Conservation (phyloP, 495 filamentous ascomycete genomes). For the Talaromyces adpressus region DNA sequence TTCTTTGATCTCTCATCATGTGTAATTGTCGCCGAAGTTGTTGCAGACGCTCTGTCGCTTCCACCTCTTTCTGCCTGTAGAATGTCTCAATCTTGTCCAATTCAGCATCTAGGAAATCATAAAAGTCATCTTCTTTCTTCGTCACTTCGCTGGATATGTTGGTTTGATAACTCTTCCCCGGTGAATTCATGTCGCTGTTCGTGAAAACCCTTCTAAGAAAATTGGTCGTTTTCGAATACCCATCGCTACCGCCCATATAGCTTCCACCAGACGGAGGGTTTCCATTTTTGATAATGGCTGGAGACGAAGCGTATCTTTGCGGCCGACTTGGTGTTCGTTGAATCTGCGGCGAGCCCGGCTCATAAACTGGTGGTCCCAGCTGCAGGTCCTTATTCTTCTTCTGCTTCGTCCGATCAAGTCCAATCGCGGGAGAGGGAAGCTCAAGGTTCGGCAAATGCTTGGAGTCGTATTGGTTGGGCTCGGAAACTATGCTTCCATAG, state of each 20-base stretch:
- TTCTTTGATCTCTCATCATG: conserved; percentile 74
- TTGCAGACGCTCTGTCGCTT: conserved; percentile 63
- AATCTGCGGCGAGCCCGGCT: neutral
- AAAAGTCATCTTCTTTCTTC: conserved; percentile 67
- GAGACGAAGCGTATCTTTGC: neutral
- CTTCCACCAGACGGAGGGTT: neutral
- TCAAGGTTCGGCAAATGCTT: conserved; percentile 47
- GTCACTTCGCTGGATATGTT: conserved; percentile 46
- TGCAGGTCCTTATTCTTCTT: conserved; percentile 17
- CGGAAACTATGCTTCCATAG: conserved; percentile 73
- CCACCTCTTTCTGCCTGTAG: conserved; percentile 74
- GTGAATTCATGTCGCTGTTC: conserved; percentile 17
- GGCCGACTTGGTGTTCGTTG: neutral
- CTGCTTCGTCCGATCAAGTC: conserved; percentile 21
- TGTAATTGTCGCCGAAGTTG: conserved; percentile 74
- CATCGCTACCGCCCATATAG: neutral
- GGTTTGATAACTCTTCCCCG: conserved; percentile 25
- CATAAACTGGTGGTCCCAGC: neutral
- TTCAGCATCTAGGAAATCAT: conserved; percentile 67
- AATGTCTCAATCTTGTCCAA: conserved; percentile 82
- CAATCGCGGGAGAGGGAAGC: conserved; percentile 70
- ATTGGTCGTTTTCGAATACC: conserved; percentile 17
- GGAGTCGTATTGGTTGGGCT: conserved; percentile 40
- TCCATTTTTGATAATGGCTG: neutral
- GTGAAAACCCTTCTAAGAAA: conserved; percentile 34